Evolutionary conservation across 2,329 filamentous ascomycete species (phyloP).

Genomic region (Pseudogymnoascus verrucosus): DNA sequence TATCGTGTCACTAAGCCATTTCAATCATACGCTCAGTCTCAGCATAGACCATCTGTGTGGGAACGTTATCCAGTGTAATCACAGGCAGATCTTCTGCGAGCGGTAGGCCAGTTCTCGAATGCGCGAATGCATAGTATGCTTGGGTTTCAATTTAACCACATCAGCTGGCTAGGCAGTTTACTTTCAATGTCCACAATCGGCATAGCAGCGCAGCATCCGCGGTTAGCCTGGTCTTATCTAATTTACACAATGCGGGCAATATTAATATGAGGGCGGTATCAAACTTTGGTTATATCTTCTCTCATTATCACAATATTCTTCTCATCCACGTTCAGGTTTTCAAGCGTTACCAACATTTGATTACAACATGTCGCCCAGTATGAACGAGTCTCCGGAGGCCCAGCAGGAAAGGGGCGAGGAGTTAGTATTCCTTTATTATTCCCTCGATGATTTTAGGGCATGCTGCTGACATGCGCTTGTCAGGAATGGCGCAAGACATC

Average conservation of each 20-base stretch:
- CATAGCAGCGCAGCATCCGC: not conserved
- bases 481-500: not conserved
- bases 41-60: not conserved
- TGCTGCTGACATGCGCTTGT: not conserved
- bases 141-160: conserved; percentile 1
- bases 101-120: not conserved
- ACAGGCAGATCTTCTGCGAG: not conserved
- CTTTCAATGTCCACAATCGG: not conserved
- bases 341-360: not conserved
- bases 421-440: conserved; percentile 3
- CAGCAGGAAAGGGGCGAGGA: not conserved
- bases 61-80: not conserved
- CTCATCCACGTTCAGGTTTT: not conserved
- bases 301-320: not conserved
- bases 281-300: not conserved
- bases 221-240: conserved; percentile 1
- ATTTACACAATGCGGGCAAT: not conserved
- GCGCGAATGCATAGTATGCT: not conserved
- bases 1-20: not conserved
- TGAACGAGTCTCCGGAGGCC: not conserved
- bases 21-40: not conserved
- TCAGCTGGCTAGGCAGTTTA: not conserved
- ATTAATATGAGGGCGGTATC: not conserved
- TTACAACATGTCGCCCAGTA: not conserved
- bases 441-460: not conserved